Conservation (phyloP, 306 rosid genomes). For the Medicago arabica region DNA sequence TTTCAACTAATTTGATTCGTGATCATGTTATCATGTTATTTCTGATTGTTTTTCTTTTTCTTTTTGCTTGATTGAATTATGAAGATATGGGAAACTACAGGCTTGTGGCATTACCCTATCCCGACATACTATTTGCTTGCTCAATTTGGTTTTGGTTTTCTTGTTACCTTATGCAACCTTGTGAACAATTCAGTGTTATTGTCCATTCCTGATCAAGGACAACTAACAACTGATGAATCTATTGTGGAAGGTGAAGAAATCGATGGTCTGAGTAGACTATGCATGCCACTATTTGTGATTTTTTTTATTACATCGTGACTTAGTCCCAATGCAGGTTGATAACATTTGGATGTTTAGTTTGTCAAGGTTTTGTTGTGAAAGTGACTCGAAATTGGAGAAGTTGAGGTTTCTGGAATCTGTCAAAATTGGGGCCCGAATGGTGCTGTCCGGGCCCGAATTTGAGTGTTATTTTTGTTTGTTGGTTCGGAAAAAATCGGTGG, state of each 20-base stretch:
- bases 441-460: too few species aligned
- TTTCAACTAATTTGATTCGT: too few species aligned
- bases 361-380: too few species aligned
- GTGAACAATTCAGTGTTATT: slow-evolving; percentile 81
- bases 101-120: slow-evolving; percentile 91
- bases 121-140: slow-evolving; percentile 93
- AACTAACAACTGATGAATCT: slow-evolving; percentile 57
- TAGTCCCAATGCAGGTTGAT: slow-evolving; percentile 18
- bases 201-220: slow-evolving; percentile 67
- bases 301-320: slow-evolving; percentile 2
- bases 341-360: slow-evolving; percentile 33
- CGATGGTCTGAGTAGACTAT: slow-evolving; percentile 35
- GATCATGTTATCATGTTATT: too few species aligned
- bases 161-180: slow-evolving; percentile 86
- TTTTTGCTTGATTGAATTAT: too few species aligned
- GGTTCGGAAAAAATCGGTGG: too few species aligned
- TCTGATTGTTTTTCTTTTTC: too few species aligned
- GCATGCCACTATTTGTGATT: slow-evolving; percentile 12
- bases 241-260: slow-evolving; percentile 63
- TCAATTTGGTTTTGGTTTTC: slow-evolving; percentile 85
- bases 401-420: too few species aligned
- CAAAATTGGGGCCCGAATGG: too few species aligned
- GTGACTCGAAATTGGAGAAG: too few species aligned
- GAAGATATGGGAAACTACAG: slow-evolving; percentile 93
- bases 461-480: too few species aligned